phyloP scores from a whole-genome alignment of 73 alveolate species.

The Paramecium primaurelia region DNA sequence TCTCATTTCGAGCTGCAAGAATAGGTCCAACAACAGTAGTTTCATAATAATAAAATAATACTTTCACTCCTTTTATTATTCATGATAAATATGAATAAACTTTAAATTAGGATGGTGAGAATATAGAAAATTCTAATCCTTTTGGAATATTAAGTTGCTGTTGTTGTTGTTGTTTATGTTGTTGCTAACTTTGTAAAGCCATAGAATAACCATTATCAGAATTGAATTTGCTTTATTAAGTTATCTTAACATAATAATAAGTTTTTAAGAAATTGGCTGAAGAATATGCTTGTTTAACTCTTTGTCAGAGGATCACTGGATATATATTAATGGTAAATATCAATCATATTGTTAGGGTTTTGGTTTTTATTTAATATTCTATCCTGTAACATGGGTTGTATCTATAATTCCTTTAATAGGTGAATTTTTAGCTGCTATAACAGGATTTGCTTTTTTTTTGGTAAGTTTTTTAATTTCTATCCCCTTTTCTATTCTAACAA shows the following conservation, averaged over 20 bases:
- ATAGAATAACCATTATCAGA: background rate
- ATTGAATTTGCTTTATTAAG: background rate
- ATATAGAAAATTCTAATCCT: background rate
- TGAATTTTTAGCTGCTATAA: background rate
- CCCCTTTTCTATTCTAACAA: background rate
- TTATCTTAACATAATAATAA: background rate
- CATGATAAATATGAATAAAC: constrained; percentile 30
- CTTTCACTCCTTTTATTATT: background rate
- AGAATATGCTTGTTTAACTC: background rate
- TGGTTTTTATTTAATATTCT: background rate
- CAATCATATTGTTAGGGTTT: background rate
- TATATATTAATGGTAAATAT: background rate
- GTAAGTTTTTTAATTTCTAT: background rate
- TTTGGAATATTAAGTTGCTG: background rate
- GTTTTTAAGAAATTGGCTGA: background rate
- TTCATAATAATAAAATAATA: background rate
- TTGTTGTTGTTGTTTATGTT: background rate
- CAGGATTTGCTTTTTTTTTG: background rate
- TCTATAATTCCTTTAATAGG: constrained; percentile 25
- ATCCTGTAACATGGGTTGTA: background rate
- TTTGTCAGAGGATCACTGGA: background rate
- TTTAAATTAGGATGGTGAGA: background rate
- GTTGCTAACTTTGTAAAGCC: background rate
- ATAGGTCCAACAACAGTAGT: background rate
- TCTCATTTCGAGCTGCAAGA: background rate